Evolutionary conservation across 2,329 filamentous ascomycete species (phyloP).

Genomic region (Xylariaceae sp.): DNA sequence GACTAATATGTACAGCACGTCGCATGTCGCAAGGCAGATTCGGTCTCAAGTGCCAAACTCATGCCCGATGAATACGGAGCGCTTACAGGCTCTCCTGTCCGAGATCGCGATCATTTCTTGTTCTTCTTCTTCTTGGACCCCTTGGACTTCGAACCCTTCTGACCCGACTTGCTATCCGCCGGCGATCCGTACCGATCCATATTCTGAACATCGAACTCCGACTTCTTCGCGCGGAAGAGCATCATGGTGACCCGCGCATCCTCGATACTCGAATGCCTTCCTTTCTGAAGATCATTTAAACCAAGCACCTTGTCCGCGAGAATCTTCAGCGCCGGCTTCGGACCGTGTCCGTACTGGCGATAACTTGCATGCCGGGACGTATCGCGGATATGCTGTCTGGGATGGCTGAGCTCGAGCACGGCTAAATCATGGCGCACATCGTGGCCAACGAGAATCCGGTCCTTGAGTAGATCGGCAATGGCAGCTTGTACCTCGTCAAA

Average conservation of each 20-base stretch:
- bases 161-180: slow-evolving; percentile 20
- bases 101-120: slow-evolving; percentile 23
- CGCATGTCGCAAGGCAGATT: too few species aligned
- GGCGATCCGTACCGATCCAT: slow-evolving; percentile 55
- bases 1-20: too few species aligned
- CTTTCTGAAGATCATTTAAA: slow-evolving; percentile 58
- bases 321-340: slow-evolving; percentile 53
- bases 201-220: slow-evolving; percentile 78
- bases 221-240: slow-evolving; percentile 76
- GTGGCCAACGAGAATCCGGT: slow-evolving; percentile 65
- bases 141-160: slow-evolving; percentile 35
- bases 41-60: too few species aligned
- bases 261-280: slow-evolving; percentile 61
- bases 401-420: slow-evolving; percentile 69
- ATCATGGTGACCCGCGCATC: slow-evolving; percentile 90
- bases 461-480: slow-evolving; percentile 59
- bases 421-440: slow-evolving; percentile 65
- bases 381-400: slow-evolving; percentile 53
- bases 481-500: slow-evolving; percentile 74
- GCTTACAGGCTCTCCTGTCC: neutral
- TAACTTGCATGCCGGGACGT: slow-evolving; percentile 18
- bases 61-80: too few species aligned
- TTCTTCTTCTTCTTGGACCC: slow-evolving; percentile 34
- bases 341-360: slow-evolving; percentile 17
- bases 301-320: slow-evolving; percentile 44